Evolutionary conservation across 352 stramenopile species (phyloP), one percentile per base, ranked within the genome.

Genomic region (Phytophthora capsici): DNA sequence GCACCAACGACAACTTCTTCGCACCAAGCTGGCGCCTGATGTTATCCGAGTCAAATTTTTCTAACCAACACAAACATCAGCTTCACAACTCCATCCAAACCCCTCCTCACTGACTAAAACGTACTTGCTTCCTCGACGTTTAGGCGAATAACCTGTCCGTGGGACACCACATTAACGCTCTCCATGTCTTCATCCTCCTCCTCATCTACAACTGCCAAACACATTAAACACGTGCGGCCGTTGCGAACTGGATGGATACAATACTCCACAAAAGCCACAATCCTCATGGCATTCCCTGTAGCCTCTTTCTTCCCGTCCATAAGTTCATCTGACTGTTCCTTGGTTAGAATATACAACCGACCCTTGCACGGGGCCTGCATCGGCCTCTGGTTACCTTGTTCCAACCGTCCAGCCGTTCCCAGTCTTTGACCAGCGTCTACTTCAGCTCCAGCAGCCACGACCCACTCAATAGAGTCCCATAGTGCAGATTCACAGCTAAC

Each of bases 121-220:
- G 86, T 72, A 97, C 95, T 84, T 89, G 97, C 70, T 99, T 99
- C 90, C 84, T 99, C 58, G 69, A 99, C 76, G 84, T 99, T 91
- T 73, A 98, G 53, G 74, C 95, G 73, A 83, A 99, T 83, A 77
- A 98, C 66, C 97, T 94, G 85, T 38, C 85, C 85, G 45, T 94
- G 83, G 6, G 83, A 92, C 0, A 94, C 75, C n/a, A 94, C 82
- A 54, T 88, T 94, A 13, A 94, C 85, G 6, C 83, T 89, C 49
- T 88, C 77, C 66, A 85, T 73, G 19, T 86, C 81, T 55, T 82
- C 79, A 17, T 91, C 82, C 30, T 88, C 74, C 6, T 91, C 83
- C 17, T 92, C 78, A 12, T 90, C 84, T 38, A 94, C 85, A 59
- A 84, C 55, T 14, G 73, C 80, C 20, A 94, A 69, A 60, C 85